Evolutionary conservation across 2,329 filamentous ascomycete genomes (phyloP).

Genomic region (Aspergillus latus): DNA sequence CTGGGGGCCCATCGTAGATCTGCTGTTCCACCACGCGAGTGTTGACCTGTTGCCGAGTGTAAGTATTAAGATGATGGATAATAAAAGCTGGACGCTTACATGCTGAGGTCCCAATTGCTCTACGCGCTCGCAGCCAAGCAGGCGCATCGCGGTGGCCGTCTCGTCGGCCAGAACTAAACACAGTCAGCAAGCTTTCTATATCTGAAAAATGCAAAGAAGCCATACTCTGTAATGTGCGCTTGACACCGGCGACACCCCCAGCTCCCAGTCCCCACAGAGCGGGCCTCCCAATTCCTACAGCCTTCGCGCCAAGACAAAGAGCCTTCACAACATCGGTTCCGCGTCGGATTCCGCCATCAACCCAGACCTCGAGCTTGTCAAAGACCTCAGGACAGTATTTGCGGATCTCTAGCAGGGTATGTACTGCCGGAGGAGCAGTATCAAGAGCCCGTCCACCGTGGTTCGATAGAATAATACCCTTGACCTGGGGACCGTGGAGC

Average conservation of each 20-base stretch:
- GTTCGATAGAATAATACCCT: conserved; percentile 85
- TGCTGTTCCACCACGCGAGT: conserved; percentile 76
- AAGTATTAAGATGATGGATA: not conserved
- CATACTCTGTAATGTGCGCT: conserved; percentile 58
- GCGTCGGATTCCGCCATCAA: conserved; percentile 81
- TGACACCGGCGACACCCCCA: conserved; percentile 64
- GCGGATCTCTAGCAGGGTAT: conserved; percentile 72
- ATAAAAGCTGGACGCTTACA: conserved; percentile 53
- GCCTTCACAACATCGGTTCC: conserved; percentile 91
- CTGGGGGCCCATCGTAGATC: conserved; percentile 76
- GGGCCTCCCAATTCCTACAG: conserved; percentile 73
- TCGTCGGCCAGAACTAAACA: conserved; percentile 62
- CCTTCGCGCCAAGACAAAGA: conserved; percentile 79
- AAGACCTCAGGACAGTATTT: conserved; percentile 73
- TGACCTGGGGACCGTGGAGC: conserved; percentile 68
- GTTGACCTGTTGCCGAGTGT: conserved; percentile 63
- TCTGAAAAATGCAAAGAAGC: conserved; percentile 5
- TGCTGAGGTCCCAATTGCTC: conserved; percentile 71
- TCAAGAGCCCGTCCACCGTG: conserved; percentile 87
- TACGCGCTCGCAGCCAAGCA: conserved; percentile 73
- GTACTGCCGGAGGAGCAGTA: conserved; percentile 72
- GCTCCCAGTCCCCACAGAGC: conserved; percentile 73
- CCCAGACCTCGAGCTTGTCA: conserved; percentile 73
- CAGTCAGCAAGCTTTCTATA: conserved; percentile 8
- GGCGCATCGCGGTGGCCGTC: conserved; percentile 65